These are phyloP conservation scores for Cucurbita maxima DNA, from an alignment of 306 rosid species.

Conservation along the genomic window DNA sequence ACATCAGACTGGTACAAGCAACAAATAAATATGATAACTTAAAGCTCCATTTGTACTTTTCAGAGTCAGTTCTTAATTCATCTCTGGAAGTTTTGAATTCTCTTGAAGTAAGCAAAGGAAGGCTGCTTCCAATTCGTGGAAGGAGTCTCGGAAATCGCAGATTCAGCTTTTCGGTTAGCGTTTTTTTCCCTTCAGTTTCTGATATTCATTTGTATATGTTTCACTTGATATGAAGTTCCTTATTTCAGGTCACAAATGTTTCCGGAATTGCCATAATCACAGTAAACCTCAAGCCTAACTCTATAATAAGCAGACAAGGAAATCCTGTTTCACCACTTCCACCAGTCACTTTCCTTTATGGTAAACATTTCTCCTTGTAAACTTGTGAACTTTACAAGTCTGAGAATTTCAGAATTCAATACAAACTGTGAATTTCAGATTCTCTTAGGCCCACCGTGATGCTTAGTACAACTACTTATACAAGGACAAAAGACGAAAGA, in stretches of 20 bases:
- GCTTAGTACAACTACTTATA: conserved; percentile 56
- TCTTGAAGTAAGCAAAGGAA: conserved; percentile 45
- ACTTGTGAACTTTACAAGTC: background rate
- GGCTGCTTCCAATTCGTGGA: conserved; percentile 32
- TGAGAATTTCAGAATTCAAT: background rate
- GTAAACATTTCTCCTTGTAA: conserved; percentile 21
- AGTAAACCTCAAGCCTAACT: conserved; percentile 37
- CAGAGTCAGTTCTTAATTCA: conserved; percentile 61
- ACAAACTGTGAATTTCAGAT: conserved; percentile 36
- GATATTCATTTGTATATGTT: background rate
- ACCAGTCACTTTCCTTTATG: conserved; percentile 67
- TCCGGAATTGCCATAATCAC: conserved; percentile 46
- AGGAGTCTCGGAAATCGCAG: conserved; percentile 38
- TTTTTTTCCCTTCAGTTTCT: background rate
- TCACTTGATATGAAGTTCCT: background rate
- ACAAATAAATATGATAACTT: conserved; percentile 47
- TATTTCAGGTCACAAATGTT: conserved; percentile 45
- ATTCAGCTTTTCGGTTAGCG: conserved; percentile 68
- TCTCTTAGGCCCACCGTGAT: conserved; percentile 54
- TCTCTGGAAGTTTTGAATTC: conserved; percentile 45
- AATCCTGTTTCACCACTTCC: conserved; percentile 56
- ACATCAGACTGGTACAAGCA: conserved; percentile 69
- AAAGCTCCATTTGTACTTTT: conserved; percentile 57
- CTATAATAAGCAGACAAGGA: conserved; percentile 58
- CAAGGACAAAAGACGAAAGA: conserved; percentile 48